Evolutionary conservation across 1,139 yeast species (phyloP).

Genomic region (Nakaseomyces nivariensis): DNA sequence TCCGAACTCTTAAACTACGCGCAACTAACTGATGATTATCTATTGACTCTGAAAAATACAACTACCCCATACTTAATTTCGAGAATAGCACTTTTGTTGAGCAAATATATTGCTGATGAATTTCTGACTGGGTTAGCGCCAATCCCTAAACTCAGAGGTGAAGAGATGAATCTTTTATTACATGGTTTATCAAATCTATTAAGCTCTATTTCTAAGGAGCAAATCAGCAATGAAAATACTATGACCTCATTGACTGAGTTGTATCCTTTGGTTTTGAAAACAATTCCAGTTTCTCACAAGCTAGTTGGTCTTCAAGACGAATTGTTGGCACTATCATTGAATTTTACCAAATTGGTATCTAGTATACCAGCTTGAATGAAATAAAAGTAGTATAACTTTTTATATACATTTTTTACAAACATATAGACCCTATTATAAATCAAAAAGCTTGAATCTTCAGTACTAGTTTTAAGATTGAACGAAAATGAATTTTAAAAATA

Average conservation of each 20-base stretch:
- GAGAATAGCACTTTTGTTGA: constrained; percentile 42
- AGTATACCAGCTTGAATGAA: not conserved
- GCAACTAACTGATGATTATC: constrained; percentile 10
- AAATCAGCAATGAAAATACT: constrained; percentile 6
- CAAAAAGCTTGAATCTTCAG: no score
- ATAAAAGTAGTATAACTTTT: no score
- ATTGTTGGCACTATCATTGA: constrained; percentile 22
- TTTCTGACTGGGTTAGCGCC: constrained; percentile 45
- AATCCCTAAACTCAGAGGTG: constrained; percentile 41
- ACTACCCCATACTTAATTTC: constrained; percentile 35
- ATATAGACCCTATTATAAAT: no score
- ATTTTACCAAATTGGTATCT: constrained; percentile 20
- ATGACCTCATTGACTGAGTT: constrained; percentile 9
- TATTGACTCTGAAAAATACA: constrained; percentile 14
- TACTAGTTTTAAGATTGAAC: not conserved
- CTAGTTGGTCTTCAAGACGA: constrained; percentile 26
- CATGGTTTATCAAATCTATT: constrained; percentile 29
- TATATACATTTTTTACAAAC: no score
- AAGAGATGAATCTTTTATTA: constrained; percentile 36
- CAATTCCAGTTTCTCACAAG: constrained; percentile 29
- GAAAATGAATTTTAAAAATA: not conserved
- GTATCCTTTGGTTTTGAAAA: constrained; percentile 33
- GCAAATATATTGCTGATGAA: constrained; percentile 44
- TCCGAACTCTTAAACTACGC: constrained; percentile 35
- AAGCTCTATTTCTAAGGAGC: constrained; percentile 5